Percentiles rank a stretch among this genome's conserved stretches.
These are phyloP conservation scores for Cyclotella cryptica DNA, from an alignment of 108 stramenopile genomes.

Conservation along the genomic window DNA sequence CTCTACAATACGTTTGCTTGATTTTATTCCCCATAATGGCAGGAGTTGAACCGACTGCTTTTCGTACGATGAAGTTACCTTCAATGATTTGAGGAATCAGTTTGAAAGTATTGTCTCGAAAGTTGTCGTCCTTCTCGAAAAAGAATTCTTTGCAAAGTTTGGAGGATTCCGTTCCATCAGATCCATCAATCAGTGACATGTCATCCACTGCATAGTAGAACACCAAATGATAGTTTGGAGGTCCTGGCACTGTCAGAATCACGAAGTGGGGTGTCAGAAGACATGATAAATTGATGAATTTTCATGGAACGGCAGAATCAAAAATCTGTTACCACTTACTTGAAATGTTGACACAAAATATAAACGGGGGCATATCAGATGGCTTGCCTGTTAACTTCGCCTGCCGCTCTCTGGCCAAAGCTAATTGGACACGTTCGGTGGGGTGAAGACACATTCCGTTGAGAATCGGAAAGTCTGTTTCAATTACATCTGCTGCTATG, in stretches of 20 bases:
- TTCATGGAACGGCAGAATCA: not conserved
- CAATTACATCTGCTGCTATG: conserved; percentile 85
- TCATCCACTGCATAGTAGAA: conserved; percentile 90
- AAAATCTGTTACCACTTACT: not conserved
- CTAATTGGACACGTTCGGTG: conserved; percentile 83
- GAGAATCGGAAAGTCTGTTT: conserved; percentile 69
- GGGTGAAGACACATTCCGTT: conserved; percentile 86
- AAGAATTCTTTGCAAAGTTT: conserved; percentile 79
- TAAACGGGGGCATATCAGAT: conserved; percentile 77
- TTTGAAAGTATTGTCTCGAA: conserved; percentile 92
- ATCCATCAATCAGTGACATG: conserved; percentile 78
- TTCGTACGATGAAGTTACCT: conserved; percentile 93
- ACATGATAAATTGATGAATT: not conserved
- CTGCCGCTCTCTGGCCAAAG: conserved; percentile 60
- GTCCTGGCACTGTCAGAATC: conserved; percentile 68
- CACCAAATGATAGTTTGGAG: conserved; percentile 79
- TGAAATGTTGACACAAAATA: conserved; percentile 72
- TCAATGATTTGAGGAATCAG: conserved; percentile 93
- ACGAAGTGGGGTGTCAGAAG: conserved; percentile 36
- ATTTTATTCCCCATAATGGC: conserved; percentile 95
- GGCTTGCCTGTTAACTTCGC: conserved; percentile 47
- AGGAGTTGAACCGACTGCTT: conserved; percentile 91
- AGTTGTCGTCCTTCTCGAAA: conserved; percentile 76
- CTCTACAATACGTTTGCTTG: conserved; percentile 80
- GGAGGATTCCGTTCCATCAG: conserved; percentile 74